Base-by-base conservation (phyloP, 176 grass and related monocot species). In the Cenchrus americanus region DNA sequence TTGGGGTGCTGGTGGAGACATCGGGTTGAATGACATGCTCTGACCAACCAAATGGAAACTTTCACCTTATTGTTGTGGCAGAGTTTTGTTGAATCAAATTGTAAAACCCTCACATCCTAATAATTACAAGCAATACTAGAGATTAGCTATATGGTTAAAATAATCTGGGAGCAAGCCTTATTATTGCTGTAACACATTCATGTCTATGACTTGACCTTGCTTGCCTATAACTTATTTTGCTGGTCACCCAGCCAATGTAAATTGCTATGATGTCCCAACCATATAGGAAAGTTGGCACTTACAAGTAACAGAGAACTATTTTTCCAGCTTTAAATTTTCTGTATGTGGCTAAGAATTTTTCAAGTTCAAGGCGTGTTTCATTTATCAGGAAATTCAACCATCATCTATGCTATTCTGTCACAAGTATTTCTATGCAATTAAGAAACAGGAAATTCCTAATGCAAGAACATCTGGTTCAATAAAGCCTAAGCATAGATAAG, bases 261-360 rank as follows among this genome's bases (percentile, higher is more conserved):
- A 57, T 42, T 79, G 55, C n/a, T 75, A 40, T 6, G 15, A 59
- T 57, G 43, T 57, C 44, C 17, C 8, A 68, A 42, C 34, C 18
- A 30, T 23, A 80, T 50, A 41, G 54, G 13, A 75, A 85, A 69
- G 9, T 57, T 75, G 26, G 8, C 12, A 59, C 11, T 17, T 60
- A 63, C 17, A 71, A 54, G 58, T 69, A 15, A 43, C 37, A 40
- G 63, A 76, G 15, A 44, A 41, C 13, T 55, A 84, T 57, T 43
- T 67, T 34, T 19, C 14, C 59, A 1, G 19, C 42, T 19, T 65
- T 27, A 51, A 19, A 13, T 30, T 59, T 58, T 71, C 46, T 19
- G 37, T 58, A 37, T 7, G 14, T 41, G 69, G 19, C 34, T 37
- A 8, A 76, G 62, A 2, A 48, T 47, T 75, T 47, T 58, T 30